Evolutionary conservation across 768 basidiomycete species (phyloP), one percentile per base, ranked within the genome.

Genomic region (Suillus plorans): DNA sequence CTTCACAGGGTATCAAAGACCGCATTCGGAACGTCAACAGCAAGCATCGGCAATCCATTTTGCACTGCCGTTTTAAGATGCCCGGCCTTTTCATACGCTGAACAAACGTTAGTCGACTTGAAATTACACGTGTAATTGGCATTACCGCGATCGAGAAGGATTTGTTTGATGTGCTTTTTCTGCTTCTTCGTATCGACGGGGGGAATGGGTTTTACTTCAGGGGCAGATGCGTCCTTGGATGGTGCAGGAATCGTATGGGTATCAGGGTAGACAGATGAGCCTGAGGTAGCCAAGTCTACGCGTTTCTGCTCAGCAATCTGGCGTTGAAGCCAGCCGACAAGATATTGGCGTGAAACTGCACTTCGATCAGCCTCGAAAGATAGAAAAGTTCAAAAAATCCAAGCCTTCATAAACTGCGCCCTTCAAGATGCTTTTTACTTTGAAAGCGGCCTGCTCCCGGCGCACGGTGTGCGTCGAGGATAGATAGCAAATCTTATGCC

Each of bases 271-370:
- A 74, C 73, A 0, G 80, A 77, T 9, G 84, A 86, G 3, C 89
- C 89, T 13, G 87, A 85, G 0, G 88, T 88, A 9, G 85, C 78
- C 1, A 84, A 76, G 69, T 95, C 93, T 28, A 88, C 81, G 2
- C 88, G 87, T 71, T 88, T 90, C 76, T 94, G 92, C 68, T 94
- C 92, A 0, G 87, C 80, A 20, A 95, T 90, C 67, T 91, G 87
- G 18, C 89, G 85, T 53, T 90, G 89, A 22, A 95, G 79, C 87
- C 87, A 93, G 16, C 82, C 75, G 3, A 92, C 86, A 1, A 95
- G 82, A 63, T 94, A 91, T 60, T 88, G 86, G 7, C 85, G 82
- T 5, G 89, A 76, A 34, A 84, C 85, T 86, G 76, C 22, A 82
- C 28, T 39, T 5, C 18, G 8, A 45, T 72, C 52, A 69, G 68